Evolutionary conservation across 2,329 filamentous ascomycete species (phyloP), one percentile per base, ranked within the genome.

Genomic region (Fragosphaeria purpurea): DNA sequence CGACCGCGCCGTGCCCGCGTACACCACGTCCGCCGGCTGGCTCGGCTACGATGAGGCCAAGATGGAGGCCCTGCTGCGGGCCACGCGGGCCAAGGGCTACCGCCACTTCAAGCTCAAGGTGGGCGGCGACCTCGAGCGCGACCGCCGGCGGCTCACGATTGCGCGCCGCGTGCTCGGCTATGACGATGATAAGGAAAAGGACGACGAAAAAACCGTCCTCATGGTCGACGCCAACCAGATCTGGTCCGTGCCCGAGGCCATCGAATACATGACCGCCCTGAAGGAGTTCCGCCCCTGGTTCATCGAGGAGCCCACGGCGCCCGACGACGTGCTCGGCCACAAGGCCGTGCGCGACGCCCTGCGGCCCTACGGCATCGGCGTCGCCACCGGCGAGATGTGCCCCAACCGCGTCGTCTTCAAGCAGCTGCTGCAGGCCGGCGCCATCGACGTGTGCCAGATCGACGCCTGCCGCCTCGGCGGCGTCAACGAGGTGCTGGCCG

Each of bases 221-320:
- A 95, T 95, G 88, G 83, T 94, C 10, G 88, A 95, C 70, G 88
- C 88, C 47, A 95, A 95, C 70, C 89, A 95, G 73, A 77, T 93
- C 53, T 95, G 88, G 88, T 88, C 83, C 47, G 88, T 95, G 38
- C 87, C 88, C 1, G 88, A 95, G 69, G 88, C 89, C 7, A 88
- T 95, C 59, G 79, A 78, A 55, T 88, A 91, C 73, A 94, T 95
- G 88, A 77, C 83, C 62, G 68, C 88, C 62, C 80, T 95, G 44
- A 79, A 79, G 51, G 82, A 89, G 60, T 95, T 89, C 72, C 85
- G 86, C 73, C 86, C 86, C 33, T 93, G 88, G 86, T 95, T 95
- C 71, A 95, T 95, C 63, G 89, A 95, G 71, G 89, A 95, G 75
- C 89, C 89, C 2, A 95, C 89, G 11, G 88, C 83, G 30, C 89